Evolutionary conservation across 192 early-diverging fungal species (phyloP).

Genomic region (Rhizoclosmatium globosum): DNA sequence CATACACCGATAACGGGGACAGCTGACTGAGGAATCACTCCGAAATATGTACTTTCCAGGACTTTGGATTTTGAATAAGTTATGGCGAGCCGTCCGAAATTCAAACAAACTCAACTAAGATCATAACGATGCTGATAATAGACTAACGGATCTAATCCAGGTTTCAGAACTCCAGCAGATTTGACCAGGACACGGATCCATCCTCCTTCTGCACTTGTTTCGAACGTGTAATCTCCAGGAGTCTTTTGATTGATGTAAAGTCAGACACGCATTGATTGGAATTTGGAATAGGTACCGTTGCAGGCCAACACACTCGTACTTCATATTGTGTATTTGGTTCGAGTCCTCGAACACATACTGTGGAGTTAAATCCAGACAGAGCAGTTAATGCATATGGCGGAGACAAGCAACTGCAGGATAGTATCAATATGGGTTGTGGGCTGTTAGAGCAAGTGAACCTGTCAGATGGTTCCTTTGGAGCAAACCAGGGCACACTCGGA

Average conservation of each 20-base stretch:
- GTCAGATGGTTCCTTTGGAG: neutral
- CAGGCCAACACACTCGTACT: constrained; percentile 32
- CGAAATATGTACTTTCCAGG: constrained; percentile 21
- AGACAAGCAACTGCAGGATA: constrained; percentile 1
- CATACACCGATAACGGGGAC: constrained; percentile 20
- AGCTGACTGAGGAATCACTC: constrained; percentile 25
- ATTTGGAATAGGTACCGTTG: constrained; percentile 18
- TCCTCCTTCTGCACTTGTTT: constrained; percentile 1
- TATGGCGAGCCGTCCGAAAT: neutral
- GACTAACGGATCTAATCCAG: neutral
- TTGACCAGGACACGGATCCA: neutral
- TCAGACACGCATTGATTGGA: neutral
- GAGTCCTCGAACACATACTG: constrained; percentile 23
- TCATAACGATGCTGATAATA: constrained; percentile 25
- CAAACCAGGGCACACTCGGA: neutral
- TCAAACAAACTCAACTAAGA: constrained; percentile 15
- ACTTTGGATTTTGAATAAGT: constrained; percentile 6
- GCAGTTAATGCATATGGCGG: constrained; percentile 6
- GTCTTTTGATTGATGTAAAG: neutral
- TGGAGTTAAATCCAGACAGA: constrained; percentile 9
- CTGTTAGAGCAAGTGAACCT: neutral
- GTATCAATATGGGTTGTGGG: neutral
- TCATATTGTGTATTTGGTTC: constrained; percentile 7
- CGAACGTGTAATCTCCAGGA: constrained; percentile 24
- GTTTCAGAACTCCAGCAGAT: constrained; percentile 16